Base-by-base conservation (phyloP, 2,329 filamentous ascomycete species). In the Talaromyces rugulosus region DNA sequence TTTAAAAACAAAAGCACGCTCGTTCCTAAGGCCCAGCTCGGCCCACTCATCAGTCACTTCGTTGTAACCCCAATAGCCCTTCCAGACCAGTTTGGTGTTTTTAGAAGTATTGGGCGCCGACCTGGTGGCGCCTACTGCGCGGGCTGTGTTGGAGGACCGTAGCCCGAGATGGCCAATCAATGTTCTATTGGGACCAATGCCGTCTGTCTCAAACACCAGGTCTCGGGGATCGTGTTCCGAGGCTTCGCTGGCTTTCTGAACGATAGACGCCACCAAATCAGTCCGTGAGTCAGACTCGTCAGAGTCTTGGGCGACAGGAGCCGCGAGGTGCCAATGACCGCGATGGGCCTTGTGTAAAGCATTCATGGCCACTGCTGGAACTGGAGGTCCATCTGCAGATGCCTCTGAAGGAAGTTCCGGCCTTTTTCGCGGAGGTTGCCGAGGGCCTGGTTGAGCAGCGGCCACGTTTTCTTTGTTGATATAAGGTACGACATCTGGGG, bases 21-120 rank as follows among this genome's bases (percentile, higher is more conserved):
- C 84, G 69, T 89, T 86, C 71, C 83, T 84, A 67, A 88, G 69
- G 1, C 79, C 80, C 75, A 98, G 98, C 77, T 91, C 89, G 4
- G 83, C 91, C 90, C 91, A 95, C 75, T 97, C 93, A 73, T 96
- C 92, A 7, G 92, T 96, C 70, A 96, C 75, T 67, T 85, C 85
- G 72, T 98, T 96, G 72, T 96, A 94, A 78, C 89, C 94, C 86
- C 91, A 96, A 73, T 93, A 97, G 0, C 90, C 89, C 69, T 89
- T 89, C 94, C 95, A 99, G 0, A 81, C 79, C 57, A 99, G 77
- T 77, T 96, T 96, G 65, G 94, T 97, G 70, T 96, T 96, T 72
- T 87, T 86, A 0, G 87, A 80, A 1, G 81, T 79, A 56, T 77
- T 78, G 7, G 69, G 64, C 40, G 67, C 65, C 11, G 67, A 42